A percentile compares a stretch with the other conserved stretches of the same genome.
phyloP scores from a whole-genome alignment of 2,329 filamentous ascomycete species.

The Alternaria novae-zelandiae region DNA sequence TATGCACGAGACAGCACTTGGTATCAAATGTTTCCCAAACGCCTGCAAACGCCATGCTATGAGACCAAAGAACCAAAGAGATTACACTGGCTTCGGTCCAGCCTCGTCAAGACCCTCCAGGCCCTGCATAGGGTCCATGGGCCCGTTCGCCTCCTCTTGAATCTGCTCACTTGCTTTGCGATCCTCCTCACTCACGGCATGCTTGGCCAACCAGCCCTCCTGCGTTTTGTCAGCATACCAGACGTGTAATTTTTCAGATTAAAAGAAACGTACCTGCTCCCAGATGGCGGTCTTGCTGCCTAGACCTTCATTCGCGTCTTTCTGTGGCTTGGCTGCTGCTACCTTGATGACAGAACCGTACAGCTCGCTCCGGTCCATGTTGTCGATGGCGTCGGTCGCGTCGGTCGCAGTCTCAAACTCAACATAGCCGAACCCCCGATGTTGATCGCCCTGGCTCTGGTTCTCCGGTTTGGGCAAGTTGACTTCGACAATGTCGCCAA shows the following conservation, averaged over 20 bases:
- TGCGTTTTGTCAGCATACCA: conserved; percentile 49
- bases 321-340: conserved; percentile 87
- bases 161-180: conserved; percentile 65
- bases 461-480: conserved; percentile 87
- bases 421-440: conserved; percentile 95
- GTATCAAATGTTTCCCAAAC: conserved; percentile 16
- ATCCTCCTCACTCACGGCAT: conserved; percentile 85
- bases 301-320: conserved; percentile 83
- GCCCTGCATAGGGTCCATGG: conserved; percentile 92
- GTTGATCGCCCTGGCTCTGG: conserved; percentile 76
- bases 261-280: conserved; percentile 77
- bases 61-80: not conserved
- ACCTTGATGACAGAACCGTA: conserved; percentile 93
- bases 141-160: conserved; percentile 59
- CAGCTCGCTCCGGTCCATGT: conserved; percentile 97
- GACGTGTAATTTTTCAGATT: not conserved
- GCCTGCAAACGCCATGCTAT: conserved; percentile 28
- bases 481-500: conserved; percentile 93
- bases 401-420: conserved; percentile 88
- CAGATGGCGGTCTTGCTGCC: conserved; percentile 94
- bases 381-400: conserved; percentile 94
- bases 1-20: conserved; percentile 2
- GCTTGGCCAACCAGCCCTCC: conserved; percentile 92
- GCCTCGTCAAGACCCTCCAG: conserved; percentile 92
- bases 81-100: conserved; percentile 78